Conservation (phyloP, 257 asterid species). For the Rauvolfia tetraphylla region DNA sequence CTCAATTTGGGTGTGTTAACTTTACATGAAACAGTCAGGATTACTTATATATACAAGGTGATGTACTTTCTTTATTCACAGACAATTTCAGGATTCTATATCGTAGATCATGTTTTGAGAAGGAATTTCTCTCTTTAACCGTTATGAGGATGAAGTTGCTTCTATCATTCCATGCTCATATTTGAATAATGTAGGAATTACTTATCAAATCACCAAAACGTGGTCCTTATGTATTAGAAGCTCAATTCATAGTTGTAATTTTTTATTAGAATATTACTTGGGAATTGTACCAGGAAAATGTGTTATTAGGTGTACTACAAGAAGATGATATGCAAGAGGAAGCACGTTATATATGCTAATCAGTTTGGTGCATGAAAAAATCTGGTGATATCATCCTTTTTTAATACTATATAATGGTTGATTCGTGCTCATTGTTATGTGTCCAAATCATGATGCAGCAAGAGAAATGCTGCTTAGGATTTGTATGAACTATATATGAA, state of each 20-base stretch:
- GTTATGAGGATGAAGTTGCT: background rate
- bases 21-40: background rate
- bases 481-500: too few species aligned
- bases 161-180: background rate
- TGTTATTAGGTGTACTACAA: background rate
- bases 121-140: background rate
- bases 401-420: background rate
- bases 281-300: background rate
- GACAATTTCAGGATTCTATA: background rate
- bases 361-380: background rate
- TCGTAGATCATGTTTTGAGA: background rate
- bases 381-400: background rate
- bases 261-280: background rate
- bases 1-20: background rate
- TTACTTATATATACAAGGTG: background rate
- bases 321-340: background rate
- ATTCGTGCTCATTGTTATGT: background rate
- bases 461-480: background rate
- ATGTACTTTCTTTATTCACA: too few species aligned
- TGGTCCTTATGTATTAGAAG: background rate
- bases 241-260: too few species aligned
- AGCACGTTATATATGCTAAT: too few species aligned
- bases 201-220: background rate
- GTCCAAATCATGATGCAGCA: background rate
- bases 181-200: background rate